Conservation (phyloP, 176 grass and related monocot species). For the Miscanthus lutarioriparius region DNA sequence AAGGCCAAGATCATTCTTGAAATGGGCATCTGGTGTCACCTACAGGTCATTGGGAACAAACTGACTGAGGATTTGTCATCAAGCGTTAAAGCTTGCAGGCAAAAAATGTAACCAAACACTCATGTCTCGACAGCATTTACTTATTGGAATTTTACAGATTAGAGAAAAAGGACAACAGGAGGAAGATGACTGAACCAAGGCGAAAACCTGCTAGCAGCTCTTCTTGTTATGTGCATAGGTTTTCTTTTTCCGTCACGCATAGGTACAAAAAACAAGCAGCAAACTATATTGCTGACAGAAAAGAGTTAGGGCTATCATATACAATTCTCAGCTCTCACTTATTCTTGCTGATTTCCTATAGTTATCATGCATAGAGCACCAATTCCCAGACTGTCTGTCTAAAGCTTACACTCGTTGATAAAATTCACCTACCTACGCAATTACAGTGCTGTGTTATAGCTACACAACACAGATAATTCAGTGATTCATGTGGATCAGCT, state of each 20-base stretch:
- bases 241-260: neutral
- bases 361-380: neutral
- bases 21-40: constrained; percentile 55
- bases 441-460: neutral
- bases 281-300: constrained; percentile 14
- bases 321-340: neutral
- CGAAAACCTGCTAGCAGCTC: neutral
- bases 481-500: no score
- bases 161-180: neutral
- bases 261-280: neutral
- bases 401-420: neutral
- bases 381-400: neutral
- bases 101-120: neutral
- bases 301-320: neutral
- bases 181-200: neutral
- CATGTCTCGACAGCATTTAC: neutral
- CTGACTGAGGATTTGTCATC: constrained; percentile 3
- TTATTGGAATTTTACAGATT: neutral
- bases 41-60: constrained; percentile 9
- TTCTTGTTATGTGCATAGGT: neutral
- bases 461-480: neutral
- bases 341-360: neutral
- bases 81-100: neutral
- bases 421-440: neutral
- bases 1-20: constrained; percentile 61